phyloP scores from a whole-genome alignment of 2,329 filamentous ascomycete species.

The Waltergamsia citrina region DNA sequence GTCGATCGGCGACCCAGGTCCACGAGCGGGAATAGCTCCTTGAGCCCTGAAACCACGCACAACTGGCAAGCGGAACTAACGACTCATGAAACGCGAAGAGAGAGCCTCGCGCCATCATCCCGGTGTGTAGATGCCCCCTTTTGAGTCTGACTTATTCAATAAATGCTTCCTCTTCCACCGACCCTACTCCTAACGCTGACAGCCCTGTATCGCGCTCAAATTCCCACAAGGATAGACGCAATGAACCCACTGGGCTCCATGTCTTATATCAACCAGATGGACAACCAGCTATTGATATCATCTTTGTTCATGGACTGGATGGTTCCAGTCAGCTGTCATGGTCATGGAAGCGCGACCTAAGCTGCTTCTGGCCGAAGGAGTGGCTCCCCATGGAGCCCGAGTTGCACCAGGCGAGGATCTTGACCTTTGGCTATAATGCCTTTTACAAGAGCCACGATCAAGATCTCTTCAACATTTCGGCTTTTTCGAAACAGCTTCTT shows the following conservation, averaged over 20 bases:
- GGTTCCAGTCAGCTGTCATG: not conserved
- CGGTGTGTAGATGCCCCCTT: no score
- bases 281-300: not conserved
- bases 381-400: conserved; percentile 1
- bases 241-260: not conserved
- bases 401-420: not conserved
- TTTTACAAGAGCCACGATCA: not conserved
- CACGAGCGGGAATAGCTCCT: no score
- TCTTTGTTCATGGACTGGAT: conserved; percentile 2
- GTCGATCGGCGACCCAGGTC: no score
- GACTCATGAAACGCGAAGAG: no score
- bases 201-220: no score
- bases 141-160: no score
- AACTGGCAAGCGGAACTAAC: no score
- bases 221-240: no score
- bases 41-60: no score
- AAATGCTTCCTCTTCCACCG: no score
- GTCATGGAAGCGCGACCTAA: not conserved
- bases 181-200: no score
- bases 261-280: not conserved
- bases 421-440: conserved; percentile 3
- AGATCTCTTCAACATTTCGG: not conserved
- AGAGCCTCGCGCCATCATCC: no score
- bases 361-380: conserved; percentile 1
- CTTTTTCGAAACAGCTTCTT: conserved; percentile 1